These are phyloP conservation scores for Evernia prunastri DNA, from an alignment of 495 filamentous ascomycete genomes.

Conservation along the genomic window DNA sequence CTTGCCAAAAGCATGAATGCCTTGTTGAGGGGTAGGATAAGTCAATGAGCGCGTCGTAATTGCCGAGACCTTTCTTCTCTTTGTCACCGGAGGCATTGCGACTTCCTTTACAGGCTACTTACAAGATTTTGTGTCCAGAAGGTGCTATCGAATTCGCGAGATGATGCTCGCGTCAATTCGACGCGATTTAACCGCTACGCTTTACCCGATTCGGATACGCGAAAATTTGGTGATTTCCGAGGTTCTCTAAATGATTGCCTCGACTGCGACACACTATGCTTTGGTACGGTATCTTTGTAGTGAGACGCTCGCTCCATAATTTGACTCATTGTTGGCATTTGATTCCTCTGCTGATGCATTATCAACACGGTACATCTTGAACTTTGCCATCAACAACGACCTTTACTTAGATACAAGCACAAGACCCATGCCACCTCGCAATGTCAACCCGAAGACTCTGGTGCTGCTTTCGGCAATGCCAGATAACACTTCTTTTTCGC, in stretches of 20 bases:
- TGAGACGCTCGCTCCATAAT: too few relatives aligned
- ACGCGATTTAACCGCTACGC: conserved; percentile 9
- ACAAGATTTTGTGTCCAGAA: neutral
- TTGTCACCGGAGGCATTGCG: conserved; percentile 23
- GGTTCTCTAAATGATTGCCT: too few relatives aligned
- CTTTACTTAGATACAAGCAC: neutral
- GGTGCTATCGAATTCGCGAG: neutral
- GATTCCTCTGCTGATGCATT: too few relatives aligned
- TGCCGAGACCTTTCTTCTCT: conserved; percentile 17
- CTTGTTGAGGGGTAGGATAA: conserved; percentile 16
- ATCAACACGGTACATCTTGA: too few relatives aligned
- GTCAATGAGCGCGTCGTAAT: neutral
- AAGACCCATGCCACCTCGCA: neutral
- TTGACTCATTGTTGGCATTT: too few relatives aligned
- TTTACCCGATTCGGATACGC: conserved; percentile 4
- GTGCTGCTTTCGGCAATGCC: neutral
- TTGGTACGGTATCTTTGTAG: too few relatives aligned
- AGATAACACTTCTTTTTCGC: neutral
- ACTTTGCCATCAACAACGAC: neutral
- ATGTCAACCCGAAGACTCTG: neutral
- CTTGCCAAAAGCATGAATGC: conserved; percentile 25
- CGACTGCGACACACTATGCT: too few relatives aligned
- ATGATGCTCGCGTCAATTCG: neutral
- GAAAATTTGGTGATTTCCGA: neutral
- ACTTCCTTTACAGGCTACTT: conserved; percentile 19